Base-by-base conservation (phyloP, 805 yeast genomes). In the Saturnispora sekii region DNA sequence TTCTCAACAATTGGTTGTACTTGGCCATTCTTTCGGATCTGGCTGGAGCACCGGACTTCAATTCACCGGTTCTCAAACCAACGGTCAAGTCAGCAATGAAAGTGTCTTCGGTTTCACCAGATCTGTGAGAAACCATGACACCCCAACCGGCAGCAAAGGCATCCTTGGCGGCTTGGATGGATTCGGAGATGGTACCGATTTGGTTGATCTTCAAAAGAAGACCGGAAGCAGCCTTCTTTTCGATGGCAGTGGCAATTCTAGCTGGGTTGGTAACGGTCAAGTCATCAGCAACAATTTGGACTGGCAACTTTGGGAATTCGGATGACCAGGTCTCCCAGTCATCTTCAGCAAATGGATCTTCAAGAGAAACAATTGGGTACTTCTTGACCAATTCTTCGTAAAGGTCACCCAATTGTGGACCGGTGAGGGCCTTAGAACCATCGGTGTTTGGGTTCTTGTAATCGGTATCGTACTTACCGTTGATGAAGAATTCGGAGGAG, bases 31-130 rank as follows among this genome's bases (percentile, higher is more conserved):
- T 90, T 79, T 90, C 98, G 59, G 97, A 86, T 79, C 98, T 89
- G 60, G 97, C 96, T 67, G 97, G 97, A 68, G 98, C 97, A 82
- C 98, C 98, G 60, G 97, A 86, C 89, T 90, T 90, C 74, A 90
- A 85, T 79, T 90, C 97, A 69, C 97, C 98, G 57, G 95, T 63
- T 82, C 97, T 87, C 70, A 90, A 79, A 78, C 97, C 97, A 62
- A 93, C 98, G 63, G 87, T 76, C 68, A 90, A 79, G 73, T 90
- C 97, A 65, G 98, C 97, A 70, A 90, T 90, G 77, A 86, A 82
- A 64, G 94, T 83, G 74, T 93, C 98, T 77, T 93, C 98, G 58
- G 97, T 89, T 80, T 90, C 98, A 76, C 98, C 98, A 61, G 97
- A 89, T 82, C 98, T 88, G 87, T 90, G 98, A 64, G 97, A 89